A percentile compares a stretch with the other conserved stretches of the same genome.
Evolutionary conservation across 2,329 filamentous ascomycete genomes (phyloP).

Genomic region (Knufia petricola): DNA sequence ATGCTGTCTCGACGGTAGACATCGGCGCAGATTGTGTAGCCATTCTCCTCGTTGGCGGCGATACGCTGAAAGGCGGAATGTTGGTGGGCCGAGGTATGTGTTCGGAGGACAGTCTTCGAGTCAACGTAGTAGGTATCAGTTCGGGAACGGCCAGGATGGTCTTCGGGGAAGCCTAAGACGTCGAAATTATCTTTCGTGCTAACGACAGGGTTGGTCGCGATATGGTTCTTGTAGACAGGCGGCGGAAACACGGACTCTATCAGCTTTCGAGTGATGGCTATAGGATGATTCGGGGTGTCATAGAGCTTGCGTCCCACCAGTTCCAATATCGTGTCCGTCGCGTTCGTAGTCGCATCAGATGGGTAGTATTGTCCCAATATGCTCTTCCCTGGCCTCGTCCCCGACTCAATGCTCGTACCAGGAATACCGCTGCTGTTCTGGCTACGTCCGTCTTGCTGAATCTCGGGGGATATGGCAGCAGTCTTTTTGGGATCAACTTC

Average conservation of each 20-base stretch:
- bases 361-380: constrained; percentile 18
- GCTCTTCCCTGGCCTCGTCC: constrained; percentile 13
- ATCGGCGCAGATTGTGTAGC: constrained; percentile 86
- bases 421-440: constrained; percentile 14
- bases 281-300: constrained; percentile 78
- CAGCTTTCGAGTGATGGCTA: constrained; percentile 81
- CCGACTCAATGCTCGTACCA: constrained; percentile 5
- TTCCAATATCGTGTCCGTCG: constrained; percentile 62
- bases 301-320: constrained; percentile 73
- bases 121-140: constrained; percentile 97
- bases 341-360: constrained; percentile 73
- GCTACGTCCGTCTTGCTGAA: constrained; percentile 6
- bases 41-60: constrained; percentile 43
- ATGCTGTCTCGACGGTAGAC: constrained; percentile 94
- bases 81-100: constrained; percentile 93
- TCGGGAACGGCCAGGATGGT: constrained; percentile 77
- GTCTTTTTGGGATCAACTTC: constrained; percentile 20
- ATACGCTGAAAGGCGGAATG: constrained; percentile 59
- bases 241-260: constrained; percentile 80
- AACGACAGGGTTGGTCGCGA: constrained; percentile 67
- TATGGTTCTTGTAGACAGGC: constrained; percentile 60
- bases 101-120: constrained; percentile 69
- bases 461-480: constrained; percentile 5
- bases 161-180: constrained; percentile 78
- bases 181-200: constrained; percentile 86